Conservation (phyloP, 2,329 filamentous ascomycete species). For the Monilinia polystroma region DNA sequence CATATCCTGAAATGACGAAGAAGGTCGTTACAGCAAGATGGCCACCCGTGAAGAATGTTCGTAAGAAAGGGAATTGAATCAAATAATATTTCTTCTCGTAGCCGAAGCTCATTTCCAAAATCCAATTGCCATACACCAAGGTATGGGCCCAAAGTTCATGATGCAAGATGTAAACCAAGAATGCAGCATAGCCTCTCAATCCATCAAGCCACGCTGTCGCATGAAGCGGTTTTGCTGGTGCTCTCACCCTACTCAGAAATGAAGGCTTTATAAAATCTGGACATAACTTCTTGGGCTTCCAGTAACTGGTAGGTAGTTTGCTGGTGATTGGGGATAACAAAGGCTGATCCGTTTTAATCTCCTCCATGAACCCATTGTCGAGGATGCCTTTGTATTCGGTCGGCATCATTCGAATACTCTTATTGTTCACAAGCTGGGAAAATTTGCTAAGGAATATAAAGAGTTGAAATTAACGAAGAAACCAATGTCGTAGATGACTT, state of each 20-base stretch:
- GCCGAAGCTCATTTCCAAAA: constrained; percentile 37
- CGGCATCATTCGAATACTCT: constrained; percentile 9
- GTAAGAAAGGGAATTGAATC: constrained; percentile 54
- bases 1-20: constrained; percentile 51
- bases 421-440: background rate
- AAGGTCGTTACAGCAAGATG: constrained; percentile 57
- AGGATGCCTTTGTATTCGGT: constrained; percentile 21
- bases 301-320: constrained; percentile 1
- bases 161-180: constrained; percentile 50
- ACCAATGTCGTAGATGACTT: background rate
- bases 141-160: constrained; percentile 43
- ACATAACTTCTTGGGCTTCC: constrained; percentile 17
- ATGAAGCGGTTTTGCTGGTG: constrained; percentile 20
- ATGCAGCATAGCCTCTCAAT: constrained; percentile 49
- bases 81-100: constrained; percentile 40
- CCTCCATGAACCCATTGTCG: constrained; percentile 19
- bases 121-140: constrained; percentile 22
- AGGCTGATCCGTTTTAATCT: constrained; percentile 16
- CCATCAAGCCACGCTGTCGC: constrained; percentile 45
- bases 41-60: constrained; percentile 60
- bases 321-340: constrained; percentile 1
- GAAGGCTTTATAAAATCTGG: constrained; percentile 23
- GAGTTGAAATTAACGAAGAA: background rate
- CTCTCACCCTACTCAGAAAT: constrained; percentile 16
- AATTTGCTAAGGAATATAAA: background rate